Conservation (phyloP, 2,329 filamentous ascomycete genomes). For the Aspergillus pseudoglaucus region DNA sequence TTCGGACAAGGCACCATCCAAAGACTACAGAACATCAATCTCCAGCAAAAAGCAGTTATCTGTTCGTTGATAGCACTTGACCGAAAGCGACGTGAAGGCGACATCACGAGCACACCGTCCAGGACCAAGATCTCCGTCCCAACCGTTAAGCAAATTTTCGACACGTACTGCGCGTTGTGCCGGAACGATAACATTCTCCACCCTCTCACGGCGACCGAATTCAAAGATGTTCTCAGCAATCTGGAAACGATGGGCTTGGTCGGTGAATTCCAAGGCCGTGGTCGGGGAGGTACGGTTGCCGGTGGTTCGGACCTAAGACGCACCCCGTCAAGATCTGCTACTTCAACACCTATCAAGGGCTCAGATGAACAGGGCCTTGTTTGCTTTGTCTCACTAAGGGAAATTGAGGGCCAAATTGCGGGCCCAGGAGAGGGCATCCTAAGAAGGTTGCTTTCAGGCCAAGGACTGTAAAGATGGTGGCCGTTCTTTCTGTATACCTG, state of each 20-base stretch:
- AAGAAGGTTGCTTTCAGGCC: constrained; percentile 31
- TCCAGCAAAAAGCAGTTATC: constrained; percentile 92
- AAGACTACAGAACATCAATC: constrained; percentile 76
- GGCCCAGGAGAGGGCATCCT: constrained; percentile 47
- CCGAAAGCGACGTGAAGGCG: constrained; percentile 52
- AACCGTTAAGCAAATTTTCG: constrained; percentile 76
- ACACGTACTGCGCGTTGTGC: constrained; percentile 76
- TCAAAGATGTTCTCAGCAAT: constrained; percentile 84
- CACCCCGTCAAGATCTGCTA: constrained; percentile 63
- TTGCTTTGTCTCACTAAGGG: constrained; percentile 72
- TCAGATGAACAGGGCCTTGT: constrained; percentile 71
- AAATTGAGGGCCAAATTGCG: constrained; percentile 64
- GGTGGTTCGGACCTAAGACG: constrained; percentile 46
- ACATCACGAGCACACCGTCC: constrained; percentile 49
- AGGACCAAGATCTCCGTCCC: constrained; percentile 58
- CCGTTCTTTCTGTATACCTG: not conserved
- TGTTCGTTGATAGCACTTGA: constrained; percentile 86
- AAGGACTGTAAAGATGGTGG: constrained; percentile 24
- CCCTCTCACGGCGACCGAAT: constrained; percentile 83
- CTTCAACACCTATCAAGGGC: constrained; percentile 46
- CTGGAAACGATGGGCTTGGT: constrained; percentile 83
- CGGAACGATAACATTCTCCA: constrained; percentile 83
- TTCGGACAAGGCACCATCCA: constrained; percentile 86
- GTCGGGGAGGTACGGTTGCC: constrained; percentile 56
- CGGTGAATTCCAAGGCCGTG: constrained; percentile 61